Evolutionary conservation across 768 basidiomycete species (phyloP), one percentile per base, ranked within the genome.

Genomic region (Russula sp.): DNA sequence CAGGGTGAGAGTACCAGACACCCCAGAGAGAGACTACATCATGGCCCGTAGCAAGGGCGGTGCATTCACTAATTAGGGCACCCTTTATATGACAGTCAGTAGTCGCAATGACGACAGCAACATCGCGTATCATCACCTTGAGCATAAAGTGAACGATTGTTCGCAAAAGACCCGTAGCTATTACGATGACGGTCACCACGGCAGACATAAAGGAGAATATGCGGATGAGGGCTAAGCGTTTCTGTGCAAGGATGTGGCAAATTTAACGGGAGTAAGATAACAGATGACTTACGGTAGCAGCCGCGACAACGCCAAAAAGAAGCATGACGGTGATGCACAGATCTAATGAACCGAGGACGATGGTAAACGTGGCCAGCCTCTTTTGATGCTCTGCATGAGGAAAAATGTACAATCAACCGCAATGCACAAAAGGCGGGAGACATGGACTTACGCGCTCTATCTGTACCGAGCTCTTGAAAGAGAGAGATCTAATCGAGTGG

Each of bases 81-180:
- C 75, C 73, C 89, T 89, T 60, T 1, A 46, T 14, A 7, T 1
- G 6, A 55, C 3, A 18, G 32, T 58, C 7, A 68, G 50, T 63
- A 68, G 50, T 63, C 41, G 54, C 20, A 53, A 8, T 2, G 49
- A 29, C 20, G 20, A 13, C 45, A 22, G 46, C 32, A 5, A 58
- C 9, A 48, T 36, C 10, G 59, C 32, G 42, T 39, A 43, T 0
- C 68, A 73, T 25, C 45, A 82, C 88, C 81, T 89, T 90, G 75
- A 78, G 78, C 0, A 75, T 76, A 65, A 89, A 90, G 68, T 92
- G 89, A 1, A 82, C 75, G 8, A 91, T 71, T 9, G 83, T 74
- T 34, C 82, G 78, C 64, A 85, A 67, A 43, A 90, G 64, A 7
- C 80, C 82, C 4, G 80, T 72, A 0, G 73, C 86, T 7, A 79